phyloP scores from a whole-genome alignment of 345 rosid genomes.

The Populus ilicifolia region DNA sequence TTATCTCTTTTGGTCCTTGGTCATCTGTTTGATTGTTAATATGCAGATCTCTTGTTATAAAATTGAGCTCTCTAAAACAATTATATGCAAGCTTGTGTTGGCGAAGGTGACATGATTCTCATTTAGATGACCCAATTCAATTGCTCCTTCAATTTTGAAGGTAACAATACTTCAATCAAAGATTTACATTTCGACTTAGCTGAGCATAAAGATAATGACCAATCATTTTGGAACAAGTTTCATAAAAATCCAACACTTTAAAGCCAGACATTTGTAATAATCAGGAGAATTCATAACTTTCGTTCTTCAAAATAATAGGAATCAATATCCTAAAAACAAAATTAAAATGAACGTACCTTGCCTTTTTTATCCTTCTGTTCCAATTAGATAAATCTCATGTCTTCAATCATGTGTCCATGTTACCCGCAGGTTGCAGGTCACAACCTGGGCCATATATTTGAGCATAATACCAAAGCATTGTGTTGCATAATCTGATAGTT shows the following conservation, averaged over 20 bases:
- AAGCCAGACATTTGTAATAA: not conserved
- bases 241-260: not conserved
- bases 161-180: constrained; percentile 9
- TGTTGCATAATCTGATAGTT: not conserved
- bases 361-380: not conserved
- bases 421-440: too few species aligned
- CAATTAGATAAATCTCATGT: not conserved
- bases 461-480: not conserved
- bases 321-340: too few species aligned
- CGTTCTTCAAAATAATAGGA: not conserved
- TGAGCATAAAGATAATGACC: too few species aligned
- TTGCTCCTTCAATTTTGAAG: constrained; percentile 41
- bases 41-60: constrained; percentile 30
- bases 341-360: not conserved
- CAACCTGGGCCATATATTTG: not conserved
- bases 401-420: too few species aligned
- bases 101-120: constrained; percentile 44
- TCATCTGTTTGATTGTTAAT: not conserved
- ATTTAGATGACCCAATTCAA: constrained; percentile 39
- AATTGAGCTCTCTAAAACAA: constrained; percentile 30
- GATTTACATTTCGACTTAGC: not conserved
- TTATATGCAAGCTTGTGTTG: constrained; percentile 21
- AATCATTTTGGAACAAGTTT: not conserved
- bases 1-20: not conserved
- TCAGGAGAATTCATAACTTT: not conserved